These are phyloP conservation scores for Euphorbia schlechtendalii DNA, from an alignment of 441 rosid species.

Conservation along the genomic window DNA sequence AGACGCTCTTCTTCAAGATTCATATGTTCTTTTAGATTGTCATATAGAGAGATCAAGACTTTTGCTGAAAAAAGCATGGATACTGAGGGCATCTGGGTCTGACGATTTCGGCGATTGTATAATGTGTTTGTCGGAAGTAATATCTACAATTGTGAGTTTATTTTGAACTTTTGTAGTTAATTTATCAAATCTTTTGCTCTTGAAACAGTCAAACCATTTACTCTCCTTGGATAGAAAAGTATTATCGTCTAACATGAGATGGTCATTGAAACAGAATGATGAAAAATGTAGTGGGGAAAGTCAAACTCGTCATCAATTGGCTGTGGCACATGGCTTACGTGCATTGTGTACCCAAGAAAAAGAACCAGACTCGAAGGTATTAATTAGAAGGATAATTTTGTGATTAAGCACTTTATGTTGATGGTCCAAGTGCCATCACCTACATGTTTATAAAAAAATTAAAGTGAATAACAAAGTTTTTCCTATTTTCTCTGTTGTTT, in stretches of 20 bases:
- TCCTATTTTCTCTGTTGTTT: slow-evolving; percentile 11
- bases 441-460: neutral
- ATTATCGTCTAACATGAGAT: slow-evolving; percentile 21
- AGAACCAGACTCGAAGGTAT: slow-evolving; percentile 83
- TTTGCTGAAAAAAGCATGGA: slow-evolving; percentile 57
- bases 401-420: slow-evolving; percentile 15
- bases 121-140: slow-evolving; percentile 61
- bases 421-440: slow-evolving; percentile 1
- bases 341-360: slow-evolving; percentile 69
- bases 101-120: slow-evolving; percentile 49
- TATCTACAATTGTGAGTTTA: slow-evolving; percentile 48
- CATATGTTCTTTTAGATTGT: slow-evolving; percentile 31
- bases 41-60: slow-evolving; percentile 47
- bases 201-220: slow-evolving; percentile 12
- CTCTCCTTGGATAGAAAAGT: slow-evolving; percentile 16
- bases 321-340: slow-evolving; percentile 66
- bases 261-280: slow-evolving; percentile 32
- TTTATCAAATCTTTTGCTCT: slow-evolving; percentile 14
- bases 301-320: slow-evolving; percentile 41
- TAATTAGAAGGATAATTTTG: slow-evolving; percentile 30
- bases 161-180: slow-evolving; percentile 6
- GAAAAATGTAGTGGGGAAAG: slow-evolving; percentile 23
- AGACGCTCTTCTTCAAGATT: slow-evolving; percentile 54
- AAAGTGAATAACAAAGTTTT: slow-evolving; percentile 17
- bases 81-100: slow-evolving; percentile 45